These are phyloP conservation scores for Pseudogymnoascus sp. DNA, from an alignment of 2,329 filamentous ascomycete species.

Conservation along the genomic window DNA sequence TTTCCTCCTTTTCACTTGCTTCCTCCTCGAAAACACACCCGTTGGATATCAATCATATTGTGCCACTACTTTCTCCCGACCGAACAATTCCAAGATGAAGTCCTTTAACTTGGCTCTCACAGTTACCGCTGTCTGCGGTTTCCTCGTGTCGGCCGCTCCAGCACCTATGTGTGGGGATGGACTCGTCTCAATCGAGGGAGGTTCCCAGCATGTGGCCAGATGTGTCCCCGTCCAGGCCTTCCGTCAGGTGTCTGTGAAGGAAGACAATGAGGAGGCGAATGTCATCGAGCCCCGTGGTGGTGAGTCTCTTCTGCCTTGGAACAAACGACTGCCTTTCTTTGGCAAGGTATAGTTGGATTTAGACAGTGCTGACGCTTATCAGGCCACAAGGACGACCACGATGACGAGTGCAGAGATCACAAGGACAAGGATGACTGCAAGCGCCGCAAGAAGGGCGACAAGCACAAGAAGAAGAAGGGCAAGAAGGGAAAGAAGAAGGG, in stretches of 20 bases:
- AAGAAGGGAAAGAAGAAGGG: neutral
- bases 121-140: neutral
- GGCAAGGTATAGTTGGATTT: neutral
- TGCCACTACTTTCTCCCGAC: neutral
- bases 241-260: neutral
- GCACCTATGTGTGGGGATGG: neutral
- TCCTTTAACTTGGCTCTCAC: neutral
- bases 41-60: neutral
- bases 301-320: neutral
- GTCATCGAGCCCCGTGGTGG: neutral
- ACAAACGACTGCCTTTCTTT: neutral
- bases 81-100: neutral
- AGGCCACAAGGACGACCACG: neutral
- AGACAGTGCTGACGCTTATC: neutral
- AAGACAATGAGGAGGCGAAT: neutral
- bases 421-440: neutral
- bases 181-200: neutral
- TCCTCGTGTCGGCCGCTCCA: neutral
- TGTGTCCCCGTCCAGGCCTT: neutral
- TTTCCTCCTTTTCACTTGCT: neutral
- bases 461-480: neutral
- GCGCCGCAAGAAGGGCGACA: slow-evolving; percentile 1
- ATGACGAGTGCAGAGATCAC: neutral
- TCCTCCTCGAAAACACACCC: neutral
- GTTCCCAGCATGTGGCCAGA: neutral